Evolutionary conservation across 257 asterid species (phyloP).

Genomic region (Salvia splendens): DNA sequence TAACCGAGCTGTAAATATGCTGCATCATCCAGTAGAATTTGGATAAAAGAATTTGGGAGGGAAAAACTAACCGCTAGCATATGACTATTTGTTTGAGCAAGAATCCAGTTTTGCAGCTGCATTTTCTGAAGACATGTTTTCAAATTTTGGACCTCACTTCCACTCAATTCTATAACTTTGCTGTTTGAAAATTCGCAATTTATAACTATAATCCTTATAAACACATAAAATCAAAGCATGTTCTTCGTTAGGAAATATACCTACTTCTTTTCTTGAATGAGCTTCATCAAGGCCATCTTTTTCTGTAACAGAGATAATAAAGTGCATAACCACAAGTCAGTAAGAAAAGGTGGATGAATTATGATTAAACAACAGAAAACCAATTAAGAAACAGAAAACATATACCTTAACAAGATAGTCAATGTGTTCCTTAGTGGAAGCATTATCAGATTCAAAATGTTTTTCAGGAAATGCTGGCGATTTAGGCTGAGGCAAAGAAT

Average conservation of each 20-base stretch:
- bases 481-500: slow-evolving; percentile 65
- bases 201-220: not conserved
- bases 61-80: slow-evolving; percentile 62
- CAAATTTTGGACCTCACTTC: slow-evolving; percentile 67
- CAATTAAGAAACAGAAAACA: not conserved
- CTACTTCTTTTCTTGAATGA: slow-evolving; percentile 76
- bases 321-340: too few species aligned
- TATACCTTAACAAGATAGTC: slow-evolving; percentile 69
- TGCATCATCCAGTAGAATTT: not conserved
- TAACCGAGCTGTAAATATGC: slow-evolving; percentile 12
- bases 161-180: slow-evolving; percentile 75
- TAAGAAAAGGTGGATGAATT: not conserved
- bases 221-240: not conserved
- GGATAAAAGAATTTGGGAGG: not conserved
- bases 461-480: slow-evolving; percentile 48
- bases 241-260: slow-evolving; percentile 19
- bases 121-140: slow-evolving; percentile 65
- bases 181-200: slow-evolving; percentile 40
- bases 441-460: slow-evolving; percentile 39
- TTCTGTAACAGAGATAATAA: slow-evolving; percentile 50
- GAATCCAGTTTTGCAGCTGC: slow-evolving; percentile 83
- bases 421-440: slow-evolving; percentile 46
- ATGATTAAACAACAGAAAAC: not conserved
- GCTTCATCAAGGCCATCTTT: slow-evolving; percentile 69
- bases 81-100: slow-evolving; percentile 81